A percentile compares a stretch with the other conserved stretches of the same genome.
phyloP scores from a whole-genome alignment of 2,329 filamentous ascomycete genomes.

The Talaromyces sp. region DNA sequence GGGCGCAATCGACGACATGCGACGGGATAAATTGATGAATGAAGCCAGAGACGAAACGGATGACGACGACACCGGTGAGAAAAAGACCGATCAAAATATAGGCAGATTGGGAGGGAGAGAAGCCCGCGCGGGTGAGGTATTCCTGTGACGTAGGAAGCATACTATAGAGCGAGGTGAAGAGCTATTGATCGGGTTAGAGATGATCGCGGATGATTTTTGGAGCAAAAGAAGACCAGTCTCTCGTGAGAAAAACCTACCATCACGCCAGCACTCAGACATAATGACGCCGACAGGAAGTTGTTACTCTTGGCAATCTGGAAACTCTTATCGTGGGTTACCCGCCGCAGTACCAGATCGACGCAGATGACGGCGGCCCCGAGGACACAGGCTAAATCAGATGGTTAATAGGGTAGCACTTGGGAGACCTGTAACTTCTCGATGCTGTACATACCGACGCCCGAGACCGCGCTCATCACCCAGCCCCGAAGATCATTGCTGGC shows the following conservation, averaged over 20 bases:
- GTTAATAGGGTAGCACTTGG: constrained; percentile 1
- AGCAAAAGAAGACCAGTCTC: background rate
- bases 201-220: background rate
- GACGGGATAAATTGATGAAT: constrained; percentile 53
- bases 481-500: constrained; percentile 79
- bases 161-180: constrained; percentile 88
- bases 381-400: constrained; percentile 52
- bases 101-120: constrained; percentile 66
- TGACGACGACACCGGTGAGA: constrained; percentile 50
- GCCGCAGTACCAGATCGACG: constrained; percentile 75
- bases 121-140: constrained; percentile 72
- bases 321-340: constrained; percentile 70
- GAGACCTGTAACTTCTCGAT: no score
- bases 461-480: constrained; percentile 85
- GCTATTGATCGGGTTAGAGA: constrained; percentile 51
- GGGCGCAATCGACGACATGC: constrained; percentile 53
- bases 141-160: constrained; percentile 86
- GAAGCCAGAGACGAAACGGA: constrained; percentile 48
- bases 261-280: constrained; percentile 92
- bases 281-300: constrained; percentile 79
- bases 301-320: constrained; percentile 92
- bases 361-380: constrained; percentile 83
- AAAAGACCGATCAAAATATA: constrained; percentile 51
- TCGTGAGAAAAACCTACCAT: constrained; percentile 67
- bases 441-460: constrained; percentile 67